Base-by-base conservation (phyloP, 129 eudicot genomes). In the Artemisia annua region DNA sequence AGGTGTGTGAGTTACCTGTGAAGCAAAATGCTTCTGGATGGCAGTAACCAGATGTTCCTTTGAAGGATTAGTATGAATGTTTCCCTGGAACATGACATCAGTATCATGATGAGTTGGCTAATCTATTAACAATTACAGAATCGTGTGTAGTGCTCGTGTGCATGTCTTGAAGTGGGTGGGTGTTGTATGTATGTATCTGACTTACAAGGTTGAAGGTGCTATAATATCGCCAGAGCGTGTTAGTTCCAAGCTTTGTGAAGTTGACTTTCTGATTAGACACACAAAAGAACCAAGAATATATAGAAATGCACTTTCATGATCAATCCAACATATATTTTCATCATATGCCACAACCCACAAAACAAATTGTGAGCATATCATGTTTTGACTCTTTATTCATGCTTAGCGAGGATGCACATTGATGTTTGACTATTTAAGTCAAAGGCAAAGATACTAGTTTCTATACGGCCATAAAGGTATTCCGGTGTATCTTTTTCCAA, bases 1-100 rank as follows among this genome's bases (percentile, higher is more conserved):
- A 7, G 9, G 10, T 22, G 66, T 44, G 57, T 22, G 65, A 72
- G 62, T 59, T 70, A 94, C 98, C 98, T 90, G 97, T 48, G 93
- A 86, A 81, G 96, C 87, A 80, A 94, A 94, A 87, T 94, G 98
- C 82, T 85, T 84, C 71, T 90, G 91, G 80, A 90, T 85, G 7
- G 85, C 85, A 14, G 72, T 73, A 68, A 90, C 78, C 71, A 94
- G 75, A 67, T 94, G 93, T 63, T 88, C 97, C 79, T 78, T 94
- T 9, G 98, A 75, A 11, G 88, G 89, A 80, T 79, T 81, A 48
- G 89, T 69, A 67, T 78, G 84, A 13, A 63, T 63, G 67, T 85
- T 82, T 54, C 85, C 92, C 98, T 93, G 76, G 55, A 10, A 78
- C 2, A 71, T 63, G 3, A 53, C 7, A 53, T 78, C 51, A 43